phyloP scores from a whole-genome alignment of 305 asterid genomes.

The Lippia alba region DNA sequence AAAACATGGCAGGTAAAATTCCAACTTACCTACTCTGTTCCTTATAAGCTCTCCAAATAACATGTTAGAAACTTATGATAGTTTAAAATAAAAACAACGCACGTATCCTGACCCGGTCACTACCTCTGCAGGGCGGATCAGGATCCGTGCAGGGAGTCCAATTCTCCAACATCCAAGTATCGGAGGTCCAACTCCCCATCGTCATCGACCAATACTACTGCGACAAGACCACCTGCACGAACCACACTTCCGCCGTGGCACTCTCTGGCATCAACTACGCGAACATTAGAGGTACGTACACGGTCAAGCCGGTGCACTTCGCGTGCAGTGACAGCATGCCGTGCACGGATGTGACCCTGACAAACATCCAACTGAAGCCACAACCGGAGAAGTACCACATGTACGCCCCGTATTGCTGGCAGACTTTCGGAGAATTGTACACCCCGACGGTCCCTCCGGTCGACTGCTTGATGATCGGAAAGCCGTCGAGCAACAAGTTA shows the following conservation, averaged over 20 bases:
- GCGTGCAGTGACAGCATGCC: constrained; percentile 91
- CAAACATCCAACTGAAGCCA: constrained; percentile 69
- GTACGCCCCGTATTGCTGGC: constrained; percentile 95
- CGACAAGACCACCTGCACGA: constrained; percentile 71
- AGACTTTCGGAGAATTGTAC: constrained; percentile 76
- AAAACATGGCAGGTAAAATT: constrained; percentile 91
- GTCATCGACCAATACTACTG: constrained; percentile 94
- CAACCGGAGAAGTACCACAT: constrained; percentile 66
- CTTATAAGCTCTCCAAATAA: too few relatives aligned
- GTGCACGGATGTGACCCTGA: constrained; percentile 75
- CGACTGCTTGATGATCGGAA: constrained; percentile 67
- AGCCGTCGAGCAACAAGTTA: constrained; percentile 76
- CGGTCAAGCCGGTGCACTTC: constrained; percentile 81
- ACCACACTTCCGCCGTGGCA: constrained; percentile 86
- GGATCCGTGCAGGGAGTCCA: constrained; percentile 78
- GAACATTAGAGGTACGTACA: constrained; percentile 84
- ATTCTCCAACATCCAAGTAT: constrained; percentile 82
- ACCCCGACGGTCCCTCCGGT: constrained; percentile 83
- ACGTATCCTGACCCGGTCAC: background rate
- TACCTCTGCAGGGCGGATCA: constrained; percentile 71
- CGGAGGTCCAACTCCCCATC: constrained; percentile 83
- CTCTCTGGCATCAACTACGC: constrained; percentile 80
- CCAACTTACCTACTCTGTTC: too few relatives aligned
- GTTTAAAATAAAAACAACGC: too few relatives aligned
- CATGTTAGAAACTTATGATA: too few relatives aligned